These are phyloP conservation scores for Xylariaceae sp. DNA, from an alignment of 2,329 filamentous ascomycete genomes.

Conservation along the genomic window DNA sequence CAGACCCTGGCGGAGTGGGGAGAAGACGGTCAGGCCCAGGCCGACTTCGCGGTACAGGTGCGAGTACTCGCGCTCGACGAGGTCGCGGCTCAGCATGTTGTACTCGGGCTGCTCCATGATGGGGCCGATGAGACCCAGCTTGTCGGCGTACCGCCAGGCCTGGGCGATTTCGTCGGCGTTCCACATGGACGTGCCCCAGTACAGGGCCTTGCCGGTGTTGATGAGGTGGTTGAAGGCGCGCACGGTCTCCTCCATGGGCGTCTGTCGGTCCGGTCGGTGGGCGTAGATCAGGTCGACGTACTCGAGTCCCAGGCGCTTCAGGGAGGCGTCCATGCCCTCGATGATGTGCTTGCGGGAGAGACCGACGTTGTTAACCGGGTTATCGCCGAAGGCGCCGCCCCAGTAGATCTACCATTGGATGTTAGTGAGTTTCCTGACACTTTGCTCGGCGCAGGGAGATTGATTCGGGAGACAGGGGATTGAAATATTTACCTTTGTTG, in stretches of 20 bases:
- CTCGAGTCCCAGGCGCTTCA: conserved; percentile 53
- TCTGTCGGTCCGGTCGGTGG: conserved; percentile 63
- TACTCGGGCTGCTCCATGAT: conserved; percentile 65
- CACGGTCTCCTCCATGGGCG: conserved; percentile 67
- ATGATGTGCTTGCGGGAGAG: conserved; percentile 66
- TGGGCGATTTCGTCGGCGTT: conserved; percentile 60
- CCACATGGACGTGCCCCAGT: conserved; percentile 70
- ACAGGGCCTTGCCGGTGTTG: conserved; percentile 62
- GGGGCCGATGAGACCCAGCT: conserved; percentile 57
- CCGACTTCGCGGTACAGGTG: conserved; percentile 58
- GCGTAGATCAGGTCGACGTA: conserved; percentile 68
- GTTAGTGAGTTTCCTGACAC: neutral
- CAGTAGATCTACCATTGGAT: conserved; percentile 53
- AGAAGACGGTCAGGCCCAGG: conserved; percentile 60
- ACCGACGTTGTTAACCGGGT: conserved; percentile 62
- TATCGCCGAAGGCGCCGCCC: conserved; percentile 56
- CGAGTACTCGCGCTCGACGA: conserved; percentile 60
- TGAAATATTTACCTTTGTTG: conserved; percentile 48
- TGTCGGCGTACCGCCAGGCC: conserved; percentile 58
- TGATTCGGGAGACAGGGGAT: neutral
- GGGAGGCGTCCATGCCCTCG: conserved; percentile 58
- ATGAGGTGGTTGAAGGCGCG: conserved; percentile 69
- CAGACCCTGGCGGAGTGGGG: conserved; percentile 56
- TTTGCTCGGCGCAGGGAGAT: neutral
- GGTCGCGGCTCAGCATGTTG: conserved; percentile 58